Evolutionary conservation across 2,329 filamentous ascomycete species (phyloP), one percentile per base, ranked within the genome.

Genomic region (Graphilbum ipis-grandicollis): DNA sequence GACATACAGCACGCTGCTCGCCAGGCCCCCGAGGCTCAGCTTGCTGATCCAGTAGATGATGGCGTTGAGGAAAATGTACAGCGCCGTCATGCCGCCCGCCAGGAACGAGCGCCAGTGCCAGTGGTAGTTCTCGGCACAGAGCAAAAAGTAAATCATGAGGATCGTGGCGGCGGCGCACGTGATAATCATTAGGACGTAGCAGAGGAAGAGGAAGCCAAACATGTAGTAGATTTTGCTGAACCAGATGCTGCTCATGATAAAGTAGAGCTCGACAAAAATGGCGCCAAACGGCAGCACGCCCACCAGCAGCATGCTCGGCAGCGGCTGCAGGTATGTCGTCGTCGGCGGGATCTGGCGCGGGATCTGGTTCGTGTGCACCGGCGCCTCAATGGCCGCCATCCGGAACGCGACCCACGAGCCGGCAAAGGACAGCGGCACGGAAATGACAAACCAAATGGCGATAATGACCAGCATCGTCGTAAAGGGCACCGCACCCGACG

Each of bases 181-280:
- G 48, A 93, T 80, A 48, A 96, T 84, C 85, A 98, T 94, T 35
- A 98, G 71, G 10, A 82, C 86, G 52, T 93, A 98, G 66, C 86
- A 94, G 39, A 98, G 70, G 66, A 98, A 98, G 26, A 98, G 65
- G 68, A 98, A 98, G 18, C 90, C 90, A 50, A 98, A 98, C 90
- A 98, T 98, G 69, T 98, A 98, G 67, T 98, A 98, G 46, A 98
- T 90, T 59, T 90, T 84, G 63, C 79, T 88, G 59, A 92, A 93
- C 90, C 90, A 98, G 53, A 98, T 88, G 19, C 83, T 93, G 60
- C 79, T 93, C 83, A 98, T 93, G 63, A 98, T 94, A 59, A 96
- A 96, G 68, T 93, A 96, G 3, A 98, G 75, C 61, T 98, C 90
- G 33, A 96, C 86, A 47, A 96, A 94, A 53, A 98, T 96, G 43